Percentiles rank a stretch among this genome's conserved stretches.
Evolutionary conservation across 139 green algal species (phyloP).

Genomic region (Mychonastes homosphaera): DNA sequence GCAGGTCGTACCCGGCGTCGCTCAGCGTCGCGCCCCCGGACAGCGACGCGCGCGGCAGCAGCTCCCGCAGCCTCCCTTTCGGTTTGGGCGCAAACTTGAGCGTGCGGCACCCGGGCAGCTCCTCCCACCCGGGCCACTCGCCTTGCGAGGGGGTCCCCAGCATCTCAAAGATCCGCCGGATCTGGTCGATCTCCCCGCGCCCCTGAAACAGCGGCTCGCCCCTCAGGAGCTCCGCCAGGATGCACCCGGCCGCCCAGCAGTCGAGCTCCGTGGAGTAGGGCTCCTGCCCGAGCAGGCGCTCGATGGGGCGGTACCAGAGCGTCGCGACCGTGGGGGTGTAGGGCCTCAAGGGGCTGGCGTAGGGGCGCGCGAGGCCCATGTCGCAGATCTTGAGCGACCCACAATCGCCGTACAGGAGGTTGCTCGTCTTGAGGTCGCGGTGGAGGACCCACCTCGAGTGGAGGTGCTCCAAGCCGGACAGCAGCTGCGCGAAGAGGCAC

Average conservation of each 20-base stretch:
- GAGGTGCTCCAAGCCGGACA: slow-evolving; percentile 76
- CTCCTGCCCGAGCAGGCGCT: slow-evolving; percentile 78
- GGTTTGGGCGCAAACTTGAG: slow-evolving; percentile 14
- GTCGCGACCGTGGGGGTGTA: slow-evolving; percentile 58
- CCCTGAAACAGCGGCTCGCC: slow-evolving; percentile 48
- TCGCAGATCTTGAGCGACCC: slow-evolving; percentile 97
- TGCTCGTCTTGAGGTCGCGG: slow-evolving; percentile 91
- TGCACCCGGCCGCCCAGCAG: slow-evolving; percentile 84
- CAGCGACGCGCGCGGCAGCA: slow-evolving; percentile 11
- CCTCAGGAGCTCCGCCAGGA: slow-evolving; percentile 83
- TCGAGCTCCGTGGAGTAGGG: slow-evolving; percentile 78
- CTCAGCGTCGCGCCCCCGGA: slow-evolving; percentile 10
- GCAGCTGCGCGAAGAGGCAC: slow-evolving; percentile 76
- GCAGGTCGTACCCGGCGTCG: slow-evolving; percentile 18
- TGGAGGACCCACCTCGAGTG: slow-evolving; percentile 82
- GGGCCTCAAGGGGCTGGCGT: slow-evolving; percentile 44
- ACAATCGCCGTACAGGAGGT: slow-evolving; percentile 93
- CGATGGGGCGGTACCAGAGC: slow-evolving; percentile 61
- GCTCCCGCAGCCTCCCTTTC: slow-evolving; percentile 10
- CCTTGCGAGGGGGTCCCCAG: slow-evolving; percentile 58
- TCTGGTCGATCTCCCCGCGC: slow-evolving; percentile 57
- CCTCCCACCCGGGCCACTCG: slow-evolving; percentile 49
- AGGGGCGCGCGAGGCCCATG: slow-evolving; percentile 88
- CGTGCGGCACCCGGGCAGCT: slow-evolving; percentile 37
- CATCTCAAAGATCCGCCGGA: slow-evolving; percentile 53